phyloP scores from a whole-genome alignment of 2,329 filamentous ascomycete species.

The Emmonsiellopsis sp. region DNA sequence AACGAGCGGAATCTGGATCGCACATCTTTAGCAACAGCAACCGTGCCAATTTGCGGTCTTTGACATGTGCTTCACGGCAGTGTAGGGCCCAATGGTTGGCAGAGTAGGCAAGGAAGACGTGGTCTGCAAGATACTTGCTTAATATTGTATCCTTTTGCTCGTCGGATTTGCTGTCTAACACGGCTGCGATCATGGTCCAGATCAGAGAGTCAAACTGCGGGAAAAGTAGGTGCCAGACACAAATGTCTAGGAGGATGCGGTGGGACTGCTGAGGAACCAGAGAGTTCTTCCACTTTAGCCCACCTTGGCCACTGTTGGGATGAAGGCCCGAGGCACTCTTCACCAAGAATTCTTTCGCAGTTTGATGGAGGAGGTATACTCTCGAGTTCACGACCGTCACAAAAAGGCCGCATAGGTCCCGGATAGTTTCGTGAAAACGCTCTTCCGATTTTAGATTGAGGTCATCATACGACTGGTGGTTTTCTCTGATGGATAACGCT shows the following conservation, averaged over 20 bases:
- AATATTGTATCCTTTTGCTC: background rate
- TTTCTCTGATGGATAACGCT: slow-evolving; percentile 14
- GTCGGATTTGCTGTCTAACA: background rate
- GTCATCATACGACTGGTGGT: slow-evolving; percentile 5
- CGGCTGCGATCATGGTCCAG: background rate
- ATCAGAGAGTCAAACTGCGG: background rate
- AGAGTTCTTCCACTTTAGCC: background rate
- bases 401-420: slow-evolving; percentile 29
- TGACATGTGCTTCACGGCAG: background rate
- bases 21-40: background rate
- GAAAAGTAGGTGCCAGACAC: background rate
- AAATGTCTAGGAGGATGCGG: background rate
- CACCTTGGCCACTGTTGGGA: too few species aligned
- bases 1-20: background rate
- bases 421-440: slow-evolving; percentile 13
- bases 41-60: background rate
- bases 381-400: slow-evolving; percentile 23
- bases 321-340: background rate
- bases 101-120: background rate
- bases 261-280: background rate
- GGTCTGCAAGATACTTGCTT: background rate
- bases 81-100: background rate
- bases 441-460: slow-evolving; percentile 11
- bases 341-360: slow-evolving; percentile 31
- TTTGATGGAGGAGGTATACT: slow-evolving; percentile 34